phyloP scores from a whole-genome alignment of 169 alveolate species.

The Eimeria tenella region DNA sequence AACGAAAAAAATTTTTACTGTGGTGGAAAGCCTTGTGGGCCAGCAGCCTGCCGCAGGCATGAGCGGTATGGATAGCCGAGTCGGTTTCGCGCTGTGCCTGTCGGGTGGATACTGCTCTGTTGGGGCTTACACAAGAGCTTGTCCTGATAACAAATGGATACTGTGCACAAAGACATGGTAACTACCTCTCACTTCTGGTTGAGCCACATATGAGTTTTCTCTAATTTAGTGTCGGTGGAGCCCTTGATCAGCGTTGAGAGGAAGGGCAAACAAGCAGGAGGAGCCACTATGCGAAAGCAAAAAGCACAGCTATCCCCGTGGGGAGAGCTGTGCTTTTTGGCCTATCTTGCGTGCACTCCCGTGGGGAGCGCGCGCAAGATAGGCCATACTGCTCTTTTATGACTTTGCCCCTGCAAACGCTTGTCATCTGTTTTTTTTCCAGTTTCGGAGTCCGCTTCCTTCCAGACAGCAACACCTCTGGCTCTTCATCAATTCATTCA shows the following conservation, averaged over 20 bases:
- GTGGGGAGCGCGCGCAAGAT: no score
- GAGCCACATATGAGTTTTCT: not conserved
- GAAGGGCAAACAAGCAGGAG: no score
- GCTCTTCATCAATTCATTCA: not conserved
- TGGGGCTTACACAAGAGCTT: conserved; percentile 34
- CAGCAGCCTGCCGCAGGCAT: conserved; percentile 19
- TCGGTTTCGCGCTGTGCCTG: conserved; percentile 37
- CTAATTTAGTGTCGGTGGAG: not conserved
- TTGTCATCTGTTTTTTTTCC: not conserved
- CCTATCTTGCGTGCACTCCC: no score
- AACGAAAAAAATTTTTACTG: not conserved
- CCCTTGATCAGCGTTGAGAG: no score
- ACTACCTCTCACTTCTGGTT: not conserved
- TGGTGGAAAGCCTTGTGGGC: conserved; percentile 50
- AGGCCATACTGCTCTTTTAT: not conserved
- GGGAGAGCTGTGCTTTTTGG: no score
- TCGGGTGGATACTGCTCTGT: conserved; percentile 62
- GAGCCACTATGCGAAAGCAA: no score
- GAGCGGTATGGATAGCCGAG: not conserved
- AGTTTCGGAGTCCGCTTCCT: conserved; percentile 57
- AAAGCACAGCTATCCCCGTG: no score
- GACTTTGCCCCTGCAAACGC: not conserved
- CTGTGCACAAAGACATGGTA: conserved; percentile 28
- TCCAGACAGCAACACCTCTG: not conserved
- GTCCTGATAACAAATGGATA: conserved; percentile 47